A percentile compares a stretch with the other conserved stretches of the same genome.
phyloP scores from a whole-genome alignment of 306 rosid species.

The Phaseolus lunatus region DNA sequence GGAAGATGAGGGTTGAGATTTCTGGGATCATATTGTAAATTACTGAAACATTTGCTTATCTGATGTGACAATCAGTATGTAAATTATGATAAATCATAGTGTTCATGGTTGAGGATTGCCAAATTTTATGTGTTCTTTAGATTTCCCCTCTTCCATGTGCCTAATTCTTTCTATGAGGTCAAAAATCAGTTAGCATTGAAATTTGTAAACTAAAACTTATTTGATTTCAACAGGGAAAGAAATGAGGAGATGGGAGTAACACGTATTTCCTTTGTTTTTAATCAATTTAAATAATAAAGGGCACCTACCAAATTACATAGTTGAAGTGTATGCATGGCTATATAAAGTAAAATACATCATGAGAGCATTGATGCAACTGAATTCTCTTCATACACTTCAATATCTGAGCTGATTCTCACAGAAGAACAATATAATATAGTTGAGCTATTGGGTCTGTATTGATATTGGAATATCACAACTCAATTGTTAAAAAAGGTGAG shows the following conservation, averaged over 20 bases:
- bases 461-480: background rate
- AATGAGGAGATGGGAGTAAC: background rate
- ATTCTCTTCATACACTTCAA: conserved; percentile 36
- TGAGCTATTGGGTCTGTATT: background rate
- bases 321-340: background rate
- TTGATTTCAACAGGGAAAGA: background rate
- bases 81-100: conserved; percentile 34
- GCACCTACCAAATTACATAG: background rate
- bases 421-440: background rate
- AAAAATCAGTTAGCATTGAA: background rate
- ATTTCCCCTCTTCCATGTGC: background rate
- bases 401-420: background rate
- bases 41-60: background rate
- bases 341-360: background rate
- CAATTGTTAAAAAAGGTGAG: background rate
- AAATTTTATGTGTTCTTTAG: background rate
- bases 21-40: background rate
- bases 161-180: background rate
- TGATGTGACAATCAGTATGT: background rate
- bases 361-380: too few relatives aligned
- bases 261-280: background rate
- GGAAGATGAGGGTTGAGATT: background rate
- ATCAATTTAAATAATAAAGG: background rate
- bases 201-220: background rate
- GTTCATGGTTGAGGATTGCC: background rate